phyloP scores from a whole-genome alignment of 345 rosid species.

The Brassica incana region DNA sequence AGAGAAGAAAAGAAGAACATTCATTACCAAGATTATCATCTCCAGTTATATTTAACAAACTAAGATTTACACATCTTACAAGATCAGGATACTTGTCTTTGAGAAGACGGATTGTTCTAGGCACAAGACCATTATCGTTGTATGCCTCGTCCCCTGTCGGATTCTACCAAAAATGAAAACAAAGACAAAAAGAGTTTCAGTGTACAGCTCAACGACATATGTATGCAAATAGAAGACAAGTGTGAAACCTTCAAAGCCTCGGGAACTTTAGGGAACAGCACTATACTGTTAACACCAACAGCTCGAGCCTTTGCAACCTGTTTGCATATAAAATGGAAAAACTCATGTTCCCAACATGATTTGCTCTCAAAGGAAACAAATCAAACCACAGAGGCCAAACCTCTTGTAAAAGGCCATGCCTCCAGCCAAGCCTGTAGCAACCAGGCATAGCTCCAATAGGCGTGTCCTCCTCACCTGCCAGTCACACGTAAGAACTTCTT shows the following conservation, averaged over 20 bases:
- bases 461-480: slow-evolving; percentile 86
- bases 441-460: slow-evolving; percentile 99
- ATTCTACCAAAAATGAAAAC: slow-evolving; percentile 41
- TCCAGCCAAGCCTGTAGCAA: slow-evolving; percentile 97
- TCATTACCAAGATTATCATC: not conserved
- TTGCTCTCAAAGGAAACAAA: not conserved
- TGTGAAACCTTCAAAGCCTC: slow-evolving; percentile 81
- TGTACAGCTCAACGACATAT: not conserved
- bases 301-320: slow-evolving; percentile 92
- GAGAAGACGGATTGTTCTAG: slow-evolving; percentile 52
- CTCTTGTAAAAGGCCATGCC: slow-evolving; percentile 89
- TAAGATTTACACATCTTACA: slow-evolving; percentile 35
- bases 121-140: slow-evolving; percentile 88
- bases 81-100: slow-evolving; percentile 60
- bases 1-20: not conserved
- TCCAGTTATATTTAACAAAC: not conserved
- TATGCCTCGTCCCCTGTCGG: slow-evolving; percentile 92
- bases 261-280: slow-evolving; percentile 93
- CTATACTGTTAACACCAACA: slow-evolving; percentile 87
- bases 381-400: slow-evolving; percentile 41
- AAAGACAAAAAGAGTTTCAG: slow-evolving; percentile 17
- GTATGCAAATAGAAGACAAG: not conserved
- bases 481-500: not conserved
- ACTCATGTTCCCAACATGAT: not conserved
- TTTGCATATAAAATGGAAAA: not conserved